Conservation (phyloP, 78 protist species). For the Salpingoeca rosetta region DNA sequence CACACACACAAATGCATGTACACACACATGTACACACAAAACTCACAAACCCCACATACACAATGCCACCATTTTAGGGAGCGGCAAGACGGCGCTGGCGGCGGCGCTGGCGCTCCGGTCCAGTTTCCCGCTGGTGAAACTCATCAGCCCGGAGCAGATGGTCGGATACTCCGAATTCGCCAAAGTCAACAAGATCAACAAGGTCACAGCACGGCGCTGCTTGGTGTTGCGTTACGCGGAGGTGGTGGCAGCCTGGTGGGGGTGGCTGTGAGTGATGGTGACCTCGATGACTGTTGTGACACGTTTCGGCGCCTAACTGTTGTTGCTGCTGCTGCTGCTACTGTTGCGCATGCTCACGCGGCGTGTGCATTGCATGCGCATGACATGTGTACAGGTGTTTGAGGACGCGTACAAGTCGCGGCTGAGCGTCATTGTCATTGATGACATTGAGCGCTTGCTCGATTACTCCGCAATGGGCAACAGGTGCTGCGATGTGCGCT, state of each 20-base stretch:
- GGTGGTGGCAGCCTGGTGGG: not conserved
- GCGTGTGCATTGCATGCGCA: not conserved
- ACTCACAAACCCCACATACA: too few relatives aligned
- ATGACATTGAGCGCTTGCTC: constrained; percentile 89
- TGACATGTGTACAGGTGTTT: constrained; percentile 42
- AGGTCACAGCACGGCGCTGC: not conserved
- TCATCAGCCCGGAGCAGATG: constrained; percentile 70
- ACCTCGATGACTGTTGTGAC: not conserved
- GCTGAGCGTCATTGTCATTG: constrained; percentile 76
- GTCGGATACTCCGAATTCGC: constrained; percentile 66
- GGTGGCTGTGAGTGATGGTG: not conserved
- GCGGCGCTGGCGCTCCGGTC: constrained; percentile 68
- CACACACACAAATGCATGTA: not conserved
- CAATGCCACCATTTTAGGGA: too few relatives aligned
- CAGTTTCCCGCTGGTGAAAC: constrained; percentile 81
- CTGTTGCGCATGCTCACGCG: too few relatives aligned
- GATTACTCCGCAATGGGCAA: not conserved
- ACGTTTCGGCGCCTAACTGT: not conserved
- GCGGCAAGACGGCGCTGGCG: constrained; percentile 94
- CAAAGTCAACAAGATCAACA: constrained; percentile 53
- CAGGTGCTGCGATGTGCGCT: too few relatives aligned
- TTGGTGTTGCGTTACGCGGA: not conserved
- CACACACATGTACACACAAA: too few relatives aligned
- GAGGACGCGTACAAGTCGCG: constrained; percentile 95
- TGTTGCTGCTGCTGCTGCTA: not conserved